Base-by-base conservation (phyloP, 1,284 basidiomycete genomes). In the Trichosporon coremiiforme region DNA sequence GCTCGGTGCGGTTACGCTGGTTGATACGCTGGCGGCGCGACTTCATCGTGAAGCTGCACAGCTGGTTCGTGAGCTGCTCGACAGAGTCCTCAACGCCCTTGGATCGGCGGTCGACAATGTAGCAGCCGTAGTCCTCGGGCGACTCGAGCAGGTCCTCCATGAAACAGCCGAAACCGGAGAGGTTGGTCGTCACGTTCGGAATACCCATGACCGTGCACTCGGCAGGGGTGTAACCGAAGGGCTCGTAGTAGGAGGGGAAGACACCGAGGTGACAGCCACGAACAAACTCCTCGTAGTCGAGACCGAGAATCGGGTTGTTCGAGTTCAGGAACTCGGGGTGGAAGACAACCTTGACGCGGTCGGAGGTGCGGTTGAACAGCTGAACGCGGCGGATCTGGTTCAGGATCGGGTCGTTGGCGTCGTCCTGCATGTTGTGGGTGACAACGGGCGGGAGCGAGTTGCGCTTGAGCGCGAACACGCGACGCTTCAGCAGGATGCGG, bases 251-350 rank as follows among this genome's bases (percentile, higher is more conserved):
- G 76, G 92, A 94, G 1, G 96, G 95, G 88, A 99, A 98, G 47
- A 98, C 95, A 72, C 96, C 96, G 71, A 99, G 85, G 86, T 98
- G 96, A 82, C 96, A 98, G 2, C 96, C 96, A 75, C 96, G 87
- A 13, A 98, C 96, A 80, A 99, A 99, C 85, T 99, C 96, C 83
- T 99, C 96, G 82, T 99, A 99, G 83, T 99, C 96, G 72, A 99
- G 87, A 1, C 95, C 95, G 25, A 99, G 85, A 70, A 98, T 97
- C 0, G 96, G 96, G 85, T 98, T 98, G 85, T 95, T 98, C 70
- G 93, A 90, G 85, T 96, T 98, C 80, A 99, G 84, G 85, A 99
- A 99, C 83, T 99, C 96, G 4, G 96, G 96, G 84, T 99, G 96
- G 89, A 99, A 99, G 69, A 99, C 89, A 80, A 98, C 88, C 86